Evolutionary conservation across 2,329 filamentous ascomycete species (phyloP).

Genomic region (Xylaria digitata): DNA sequence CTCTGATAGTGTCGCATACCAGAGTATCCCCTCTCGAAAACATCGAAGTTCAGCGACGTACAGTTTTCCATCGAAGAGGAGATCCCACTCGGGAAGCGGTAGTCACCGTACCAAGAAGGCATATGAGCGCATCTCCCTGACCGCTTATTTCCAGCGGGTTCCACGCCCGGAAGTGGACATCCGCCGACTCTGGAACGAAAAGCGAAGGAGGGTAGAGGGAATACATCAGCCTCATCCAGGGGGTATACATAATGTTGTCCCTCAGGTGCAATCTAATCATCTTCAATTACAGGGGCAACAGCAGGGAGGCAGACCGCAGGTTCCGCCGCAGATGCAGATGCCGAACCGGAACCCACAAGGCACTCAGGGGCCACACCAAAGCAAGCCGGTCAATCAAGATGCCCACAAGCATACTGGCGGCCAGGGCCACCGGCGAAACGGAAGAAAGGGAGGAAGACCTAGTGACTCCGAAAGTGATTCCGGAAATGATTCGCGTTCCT

Average conservation of each 20-base stretch:
- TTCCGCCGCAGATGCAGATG: not conserved
- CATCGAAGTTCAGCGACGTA: conserved; percentile 23
- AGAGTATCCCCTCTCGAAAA: conserved; percentile 2
- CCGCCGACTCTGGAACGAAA: conserved; percentile 40
- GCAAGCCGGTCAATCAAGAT: conserved; percentile 6
- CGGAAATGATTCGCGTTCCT: conserved; percentile 36
- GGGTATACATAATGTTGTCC: conserved; percentile 1
- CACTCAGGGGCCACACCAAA: not conserved
- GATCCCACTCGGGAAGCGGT: conserved; percentile 24
- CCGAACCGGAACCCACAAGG: not conserved
- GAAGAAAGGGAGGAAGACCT: not conserved
- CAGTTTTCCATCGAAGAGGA: conserved; percentile 20
- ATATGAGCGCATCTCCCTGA: conserved; percentile 57
- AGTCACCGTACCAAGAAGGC: conserved; percentile 43
- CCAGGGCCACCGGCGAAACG: not conserved
- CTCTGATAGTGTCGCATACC: not conserved
- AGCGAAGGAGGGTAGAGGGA: conserved; percentile 14
- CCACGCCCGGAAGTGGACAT: conserved; percentile 52
- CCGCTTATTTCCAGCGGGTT: conserved; percentile 59
- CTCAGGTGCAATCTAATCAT: conserved; percentile 9
- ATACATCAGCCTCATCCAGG: not conserved
- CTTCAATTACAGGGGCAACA: conserved; percentile 9
- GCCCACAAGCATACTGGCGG: not conserved
- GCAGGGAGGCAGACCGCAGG: not conserved
- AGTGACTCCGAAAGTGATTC: conserved; percentile 23